phyloP scores from a whole-genome alignment of 1,284 basidiomycete species.

The Apiotrichum gracile region DNA sequence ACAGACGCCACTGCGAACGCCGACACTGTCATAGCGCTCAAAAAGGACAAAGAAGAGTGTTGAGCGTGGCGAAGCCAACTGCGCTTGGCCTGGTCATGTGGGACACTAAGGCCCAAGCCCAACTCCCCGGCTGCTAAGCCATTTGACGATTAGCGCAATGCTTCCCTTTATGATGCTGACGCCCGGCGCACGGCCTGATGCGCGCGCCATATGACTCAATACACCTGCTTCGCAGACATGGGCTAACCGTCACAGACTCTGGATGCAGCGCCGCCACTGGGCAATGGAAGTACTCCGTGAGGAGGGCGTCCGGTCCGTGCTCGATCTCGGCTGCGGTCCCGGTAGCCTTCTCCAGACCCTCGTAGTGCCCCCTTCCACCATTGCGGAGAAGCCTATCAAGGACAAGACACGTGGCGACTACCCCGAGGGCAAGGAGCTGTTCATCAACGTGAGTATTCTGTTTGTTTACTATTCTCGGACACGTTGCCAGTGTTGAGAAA shows the following conservation, averaged over 20 bases:
- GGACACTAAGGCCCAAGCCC: too few species aligned
- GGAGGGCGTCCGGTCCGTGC: conserved; percentile 39
- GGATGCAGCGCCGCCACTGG: conserved; percentile 46
- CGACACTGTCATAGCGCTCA: too few species aligned
- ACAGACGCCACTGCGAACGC: not conserved
- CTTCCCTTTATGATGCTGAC: not conserved
- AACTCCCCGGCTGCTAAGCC: too few species aligned
- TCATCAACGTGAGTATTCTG: conserved; percentile 32
- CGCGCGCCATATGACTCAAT: not conserved
- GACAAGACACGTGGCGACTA: not conserved
- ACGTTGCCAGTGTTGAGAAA: too few species aligned
- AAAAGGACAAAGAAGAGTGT: too few species aligned
- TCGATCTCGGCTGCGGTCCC: conserved; percentile 46
- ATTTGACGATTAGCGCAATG: too few species aligned
- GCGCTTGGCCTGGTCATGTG: too few species aligned
- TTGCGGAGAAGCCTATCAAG: conserved; percentile 36
- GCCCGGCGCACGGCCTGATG: not conserved
- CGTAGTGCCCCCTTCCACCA: conserved; percentile 36
- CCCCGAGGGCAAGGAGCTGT: conserved; percentile 26
- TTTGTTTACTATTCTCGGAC: not conserved
- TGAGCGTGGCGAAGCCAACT: too few species aligned
- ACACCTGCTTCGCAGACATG: not conserved
- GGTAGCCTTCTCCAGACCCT: conserved; percentile 43
- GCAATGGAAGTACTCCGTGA: conserved; percentile 39
- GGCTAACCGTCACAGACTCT: conserved; percentile 28